phyloP scores from a whole-genome alignment of 306 rosid species.

The Begonia masoniana region DNA sequence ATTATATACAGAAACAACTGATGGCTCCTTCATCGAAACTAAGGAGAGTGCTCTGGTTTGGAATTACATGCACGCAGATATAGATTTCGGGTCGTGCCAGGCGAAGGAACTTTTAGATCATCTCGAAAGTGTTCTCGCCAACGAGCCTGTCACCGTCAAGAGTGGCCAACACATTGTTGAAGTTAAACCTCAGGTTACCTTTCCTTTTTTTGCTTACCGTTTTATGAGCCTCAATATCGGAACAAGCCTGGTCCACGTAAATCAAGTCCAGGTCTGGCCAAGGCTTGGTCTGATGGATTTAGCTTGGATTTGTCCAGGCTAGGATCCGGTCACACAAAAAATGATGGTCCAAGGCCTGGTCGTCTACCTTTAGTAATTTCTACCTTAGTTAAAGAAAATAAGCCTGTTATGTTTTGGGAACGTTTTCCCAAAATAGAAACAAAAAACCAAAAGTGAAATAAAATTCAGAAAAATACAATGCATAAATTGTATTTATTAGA shows the following conservation, averaged over 20 bases:
- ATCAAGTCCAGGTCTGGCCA: background rate
- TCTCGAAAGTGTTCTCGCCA: conserved; percentile 82
- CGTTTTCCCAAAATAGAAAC: too few species aligned
- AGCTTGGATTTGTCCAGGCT: background rate
- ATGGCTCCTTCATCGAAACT: conserved; percentile 74
- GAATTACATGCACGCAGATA: conserved; percentile 76
- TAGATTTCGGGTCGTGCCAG: conserved; percentile 81
- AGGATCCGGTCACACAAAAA: background rate
- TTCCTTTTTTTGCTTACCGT: background rate
- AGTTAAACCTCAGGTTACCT: conserved; percentile 89
- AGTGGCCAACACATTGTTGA: conserved; percentile 74
- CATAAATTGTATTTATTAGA: too few species aligned
- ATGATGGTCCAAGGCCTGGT: background rate
- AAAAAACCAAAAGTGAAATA: too few species aligned
- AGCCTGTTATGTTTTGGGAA: too few species aligned
- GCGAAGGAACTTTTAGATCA: conserved; percentile 93
- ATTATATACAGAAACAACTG: conserved; percentile 73
- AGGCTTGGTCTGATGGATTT: background rate
- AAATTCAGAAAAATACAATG: too few species aligned
- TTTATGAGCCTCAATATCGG: too few species aligned
- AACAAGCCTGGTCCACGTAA: too few species aligned
- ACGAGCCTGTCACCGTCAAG: conserved; percentile 85
- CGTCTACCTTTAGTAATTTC: background rate
- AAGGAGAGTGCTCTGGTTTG: conserved; percentile 87
- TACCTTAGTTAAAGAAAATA: too few species aligned